phyloP scores from a whole-genome alignment of 78 protist genomes.

The Cavenderia fasciculata region DNA sequence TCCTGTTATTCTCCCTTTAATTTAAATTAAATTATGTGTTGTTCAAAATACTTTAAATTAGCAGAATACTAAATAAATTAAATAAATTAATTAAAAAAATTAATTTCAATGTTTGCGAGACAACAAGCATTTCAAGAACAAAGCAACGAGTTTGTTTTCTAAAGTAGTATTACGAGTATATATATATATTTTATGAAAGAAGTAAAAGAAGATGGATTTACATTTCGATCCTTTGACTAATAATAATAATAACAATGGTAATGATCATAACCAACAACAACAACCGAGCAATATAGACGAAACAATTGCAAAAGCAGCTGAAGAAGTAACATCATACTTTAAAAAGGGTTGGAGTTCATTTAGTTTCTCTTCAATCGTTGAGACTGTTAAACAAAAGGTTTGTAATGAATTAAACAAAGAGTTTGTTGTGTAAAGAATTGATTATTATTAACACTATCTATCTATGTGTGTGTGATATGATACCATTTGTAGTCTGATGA shows the following conservation, averaged over 20 bases:
- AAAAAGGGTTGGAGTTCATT: background rate
- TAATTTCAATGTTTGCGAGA: too few species aligned
- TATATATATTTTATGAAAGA: too few species aligned
- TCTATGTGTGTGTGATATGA: background rate
- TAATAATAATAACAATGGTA: background rate
- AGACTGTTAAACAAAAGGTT: slow-evolving; percentile 41
- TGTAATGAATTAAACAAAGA: background rate
- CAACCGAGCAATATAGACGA: background rate
- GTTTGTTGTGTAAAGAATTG: background rate
- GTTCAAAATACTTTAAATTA: too few species aligned
- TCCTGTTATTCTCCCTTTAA: too few species aligned
- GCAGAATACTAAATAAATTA: too few species aligned
- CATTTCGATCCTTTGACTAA: slow-evolving; percentile 27
- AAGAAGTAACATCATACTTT: background rate
- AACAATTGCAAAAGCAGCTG: background rate
- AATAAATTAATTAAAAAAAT: too few species aligned
- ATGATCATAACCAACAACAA: background rate
- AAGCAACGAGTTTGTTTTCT: too few species aligned
- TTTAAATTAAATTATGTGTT: too few species aligned
- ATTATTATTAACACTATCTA: background rate
- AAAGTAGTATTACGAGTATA: too few species aligned
- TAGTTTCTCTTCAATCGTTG: slow-evolving; percentile 21
- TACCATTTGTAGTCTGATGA: slow-evolving; percentile 4
- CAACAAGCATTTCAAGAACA: too few species aligned
- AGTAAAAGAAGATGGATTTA: slow-evolving; percentile 32